These are phyloP conservation scores for Diaporthe amygdali DNA, from an alignment of 2,329 filamentous ascomycete genomes.

Conservation along the genomic window DNA sequence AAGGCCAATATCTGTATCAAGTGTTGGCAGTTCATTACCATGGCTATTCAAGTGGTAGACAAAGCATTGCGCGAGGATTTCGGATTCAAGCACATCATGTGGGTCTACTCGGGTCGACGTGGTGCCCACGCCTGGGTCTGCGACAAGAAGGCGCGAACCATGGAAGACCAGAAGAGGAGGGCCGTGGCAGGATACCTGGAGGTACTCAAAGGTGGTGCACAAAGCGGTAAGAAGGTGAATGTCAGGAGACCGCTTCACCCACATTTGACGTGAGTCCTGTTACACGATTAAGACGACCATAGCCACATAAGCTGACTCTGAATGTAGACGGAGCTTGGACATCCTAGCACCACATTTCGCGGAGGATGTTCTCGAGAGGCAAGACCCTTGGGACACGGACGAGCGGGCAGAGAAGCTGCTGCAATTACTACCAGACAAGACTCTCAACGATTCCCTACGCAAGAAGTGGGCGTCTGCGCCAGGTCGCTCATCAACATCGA, in stretches of 20 bases:
- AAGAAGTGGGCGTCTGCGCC: slow-evolving; percentile 92
- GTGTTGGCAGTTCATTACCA: slow-evolving; percentile 97
- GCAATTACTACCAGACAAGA: slow-evolving; percentile 81
- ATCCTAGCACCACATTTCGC: slow-evolving; percentile 86
- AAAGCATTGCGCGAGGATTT: slow-evolving; percentile 89
- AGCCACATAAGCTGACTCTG: slow-evolving; percentile 22
- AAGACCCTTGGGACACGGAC: slow-evolving; percentile 81
- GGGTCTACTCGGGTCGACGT: slow-evolving; percentile 97
- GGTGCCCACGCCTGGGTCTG: slow-evolving; percentile 99
- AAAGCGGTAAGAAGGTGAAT: slow-evolving; percentile 87
- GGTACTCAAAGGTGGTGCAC: slow-evolving; percentile 83
- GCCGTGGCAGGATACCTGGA: slow-evolving; percentile 91
- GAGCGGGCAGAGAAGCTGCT: slow-evolving; percentile 80
- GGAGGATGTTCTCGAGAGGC: slow-evolving; percentile 77
- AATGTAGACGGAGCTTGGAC: slow-evolving; percentile 75
- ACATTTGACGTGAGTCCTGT: slow-evolving; percentile 70
- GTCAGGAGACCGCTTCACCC: slow-evolving; percentile 85
- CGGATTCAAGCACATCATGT: slow-evolving; percentile 94
- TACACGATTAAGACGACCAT: not conserved
- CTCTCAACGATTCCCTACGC: slow-evolving; percentile 77
- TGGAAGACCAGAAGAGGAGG: slow-evolving; percentile 85
- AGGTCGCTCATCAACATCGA: slow-evolving; percentile 74
- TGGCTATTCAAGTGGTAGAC: slow-evolving; percentile 95
- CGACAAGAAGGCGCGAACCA: slow-evolving; percentile 80
- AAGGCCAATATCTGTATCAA: slow-evolving; percentile 92